phyloP scores from a whole-genome alignment of 352 stramenopile genomes.

The Pythium scleroteichum region DNA sequence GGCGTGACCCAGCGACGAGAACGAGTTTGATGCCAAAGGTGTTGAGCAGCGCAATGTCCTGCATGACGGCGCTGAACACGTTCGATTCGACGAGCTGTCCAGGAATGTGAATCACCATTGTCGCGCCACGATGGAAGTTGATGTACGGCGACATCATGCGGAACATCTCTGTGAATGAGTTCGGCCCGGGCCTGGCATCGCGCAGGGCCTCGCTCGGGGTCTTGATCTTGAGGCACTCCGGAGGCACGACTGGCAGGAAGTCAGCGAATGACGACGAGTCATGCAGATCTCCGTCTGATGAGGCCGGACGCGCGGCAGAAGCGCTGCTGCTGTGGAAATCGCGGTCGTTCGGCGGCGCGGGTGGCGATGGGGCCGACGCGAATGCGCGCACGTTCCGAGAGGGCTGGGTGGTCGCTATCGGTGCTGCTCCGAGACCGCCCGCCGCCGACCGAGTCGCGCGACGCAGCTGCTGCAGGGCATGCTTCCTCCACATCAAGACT shows the following conservation, averaged over 20 bases:
- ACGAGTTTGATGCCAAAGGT: slow-evolving; percentile 94
- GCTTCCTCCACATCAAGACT: slow-evolving; percentile 34
- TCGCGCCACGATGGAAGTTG: slow-evolving; percentile 94
- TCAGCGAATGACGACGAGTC: slow-evolving; percentile 36
- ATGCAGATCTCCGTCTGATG: not conserved
- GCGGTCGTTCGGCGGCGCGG: not conserved
- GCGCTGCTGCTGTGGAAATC: slow-evolving; percentile 15
- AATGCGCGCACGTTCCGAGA: too few species aligned
- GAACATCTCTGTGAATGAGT: slow-evolving; percentile 92
- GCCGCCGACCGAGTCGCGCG: slow-evolving; percentile 25
- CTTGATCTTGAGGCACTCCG: slow-evolving; percentile 75
- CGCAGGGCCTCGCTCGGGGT: slow-evolving; percentile 24
- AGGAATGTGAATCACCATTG: slow-evolving; percentile 96
- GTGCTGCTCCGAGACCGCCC: slow-evolving; percentile 16
- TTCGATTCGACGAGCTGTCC: slow-evolving; percentile 92
- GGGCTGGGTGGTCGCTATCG: too few species aligned
- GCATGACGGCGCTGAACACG: slow-evolving; percentile 92
- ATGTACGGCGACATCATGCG: slow-evolving; percentile 97
- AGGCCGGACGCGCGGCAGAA: not conserved
- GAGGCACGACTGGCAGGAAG: slow-evolving; percentile 72
- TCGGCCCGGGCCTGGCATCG: slow-evolving; percentile 36
- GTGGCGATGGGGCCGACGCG: not conserved
- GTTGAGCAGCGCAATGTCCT: slow-evolving; percentile 96
- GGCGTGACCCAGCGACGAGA: slow-evolving; percentile 94
- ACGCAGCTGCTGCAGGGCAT: slow-evolving; percentile 30